Evolutionary conservation across 768 basidiomycete species (phyloP), one percentile per base, ranked within the genome.

Genomic region (Lactifluus volemus): DNA sequence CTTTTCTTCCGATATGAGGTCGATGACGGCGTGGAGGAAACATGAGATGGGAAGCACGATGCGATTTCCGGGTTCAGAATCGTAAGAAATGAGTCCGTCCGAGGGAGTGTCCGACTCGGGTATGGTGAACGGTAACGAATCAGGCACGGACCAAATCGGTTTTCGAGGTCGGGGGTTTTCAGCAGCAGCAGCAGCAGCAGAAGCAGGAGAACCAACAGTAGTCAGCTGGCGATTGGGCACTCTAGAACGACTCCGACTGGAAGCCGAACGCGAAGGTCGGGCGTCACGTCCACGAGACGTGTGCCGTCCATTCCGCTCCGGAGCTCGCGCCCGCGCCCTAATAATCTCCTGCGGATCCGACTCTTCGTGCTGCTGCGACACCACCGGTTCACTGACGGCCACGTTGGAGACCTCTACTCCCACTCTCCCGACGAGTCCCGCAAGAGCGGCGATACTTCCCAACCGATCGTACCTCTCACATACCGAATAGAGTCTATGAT

Each of bases 401-500:
- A n/a, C 15, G 21, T 19, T 8, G 14, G 38, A 9, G 15, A 38
- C 71, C 19, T 61, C 41, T n/a, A 53, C 69, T 17, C 71, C 65
- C 67, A 75, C 65, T 39, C 89, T 81, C 36, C 81, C 78, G 39
- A 95, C 82, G 41, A 90, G 76, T 3, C 78, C 76, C 1, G 86
- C 85, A 7, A 92, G 81, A 48, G 77, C 77, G 5, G 71, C 66
- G 32, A 84, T 78, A 47, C 85, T 77, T 7, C 82, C 81, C 54
- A 87, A 78, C 2, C 77, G 73, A 64, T 88, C 86, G 63, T 79
- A 77, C 19, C 73, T 75, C 15, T 72, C 73, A 48, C 79, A 74
- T 19, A 81, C 78, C 58, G 87, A 86, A 71, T 86, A 97, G 44
- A 98, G 68, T 11, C 86, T 79, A 68, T 99, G 96, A 66, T 94